Percentiles rank a stretch among this genome's conserved stretches.
These are phyloP conservation scores for Lagenidium giganteum DNA, from an alignment of 352 stramenopile genomes.

Conservation along the genomic window DNA sequence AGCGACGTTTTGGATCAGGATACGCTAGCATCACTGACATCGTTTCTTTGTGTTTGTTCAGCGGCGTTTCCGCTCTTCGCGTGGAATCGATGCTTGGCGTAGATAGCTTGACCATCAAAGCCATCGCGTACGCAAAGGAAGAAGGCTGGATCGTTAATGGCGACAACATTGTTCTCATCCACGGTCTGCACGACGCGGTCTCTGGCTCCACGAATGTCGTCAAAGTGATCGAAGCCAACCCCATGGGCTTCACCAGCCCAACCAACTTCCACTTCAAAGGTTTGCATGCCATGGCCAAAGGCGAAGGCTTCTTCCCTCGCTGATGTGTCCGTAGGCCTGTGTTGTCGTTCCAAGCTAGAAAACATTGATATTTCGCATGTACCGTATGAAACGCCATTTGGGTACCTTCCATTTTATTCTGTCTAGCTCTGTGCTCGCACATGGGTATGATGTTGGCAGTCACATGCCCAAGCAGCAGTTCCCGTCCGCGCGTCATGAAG, in stretches of 20 bases:
- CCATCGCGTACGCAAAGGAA: conserved; percentile 79
- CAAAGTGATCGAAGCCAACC: conserved; percentile 82
- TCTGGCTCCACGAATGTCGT: conserved; percentile 85
- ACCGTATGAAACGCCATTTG: too few relatives aligned
- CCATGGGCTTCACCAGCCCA: conserved; percentile 57
- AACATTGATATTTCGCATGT: too few relatives aligned
- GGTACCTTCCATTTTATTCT: too few relatives aligned
- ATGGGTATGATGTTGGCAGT: too few relatives aligned
- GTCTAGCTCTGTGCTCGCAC: too few relatives aligned
- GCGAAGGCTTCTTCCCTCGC: too few relatives aligned
- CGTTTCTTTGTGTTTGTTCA: conserved; percentile 12
- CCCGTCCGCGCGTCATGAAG: too few relatives aligned
- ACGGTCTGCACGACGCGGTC: conserved; percentile 82
- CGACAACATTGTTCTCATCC: conserved; percentile 88
- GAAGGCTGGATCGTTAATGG: conserved; percentile 74
- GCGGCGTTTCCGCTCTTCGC: conserved; percentile 56
- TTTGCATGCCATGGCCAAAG: too few relatives aligned
- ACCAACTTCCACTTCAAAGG: conserved; percentile 66
- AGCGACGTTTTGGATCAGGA: conserved; percentile 5
- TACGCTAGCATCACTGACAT: neutral
- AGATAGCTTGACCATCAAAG: conserved; percentile 83
- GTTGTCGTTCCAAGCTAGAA: too few relatives aligned
- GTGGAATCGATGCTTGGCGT: conserved; percentile 78
- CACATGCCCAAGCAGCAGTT: too few relatives aligned
- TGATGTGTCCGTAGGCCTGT: too few relatives aligned